These are phyloP conservation scores for Botryobasidium botryosum DNA, from an alignment of 768 basidiomycete genomes.

Conservation along the genomic window DNA sequence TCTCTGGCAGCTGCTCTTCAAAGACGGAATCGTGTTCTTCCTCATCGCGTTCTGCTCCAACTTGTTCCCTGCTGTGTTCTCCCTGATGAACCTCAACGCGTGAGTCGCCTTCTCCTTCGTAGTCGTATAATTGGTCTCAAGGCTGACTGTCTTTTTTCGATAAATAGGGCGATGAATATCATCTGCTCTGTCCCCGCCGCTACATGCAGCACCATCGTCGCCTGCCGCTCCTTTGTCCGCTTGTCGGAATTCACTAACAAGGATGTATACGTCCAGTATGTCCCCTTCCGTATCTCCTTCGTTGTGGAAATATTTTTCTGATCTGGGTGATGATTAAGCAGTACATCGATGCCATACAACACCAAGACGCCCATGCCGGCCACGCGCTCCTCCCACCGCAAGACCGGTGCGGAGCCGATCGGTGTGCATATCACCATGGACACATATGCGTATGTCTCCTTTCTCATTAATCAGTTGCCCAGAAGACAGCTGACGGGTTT, in stretches of 20 bases:
- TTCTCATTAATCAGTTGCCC: no score
- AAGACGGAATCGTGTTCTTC: constrained; percentile 59
- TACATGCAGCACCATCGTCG: constrained; percentile 9
- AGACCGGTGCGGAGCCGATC: no score
- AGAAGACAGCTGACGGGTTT: no score
- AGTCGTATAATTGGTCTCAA: background rate
- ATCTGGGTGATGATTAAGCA: no score
- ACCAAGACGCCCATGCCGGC: no score
- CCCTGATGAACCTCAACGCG: constrained; percentile 41
- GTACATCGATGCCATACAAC: no score
- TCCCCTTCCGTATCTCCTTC: background rate
- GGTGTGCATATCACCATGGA: no score
- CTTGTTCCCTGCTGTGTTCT: constrained; percentile 30
- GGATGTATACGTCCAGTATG: background rate
- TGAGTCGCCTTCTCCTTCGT: constrained; percentile 1
- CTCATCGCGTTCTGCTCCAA: constrained; percentile 49
- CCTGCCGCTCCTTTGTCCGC: constrained; percentile 13
- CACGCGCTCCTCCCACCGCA: no score
- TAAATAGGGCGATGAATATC: constrained; percentile 10
- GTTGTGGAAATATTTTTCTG: no score
- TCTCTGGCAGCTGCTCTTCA: constrained; percentile 47
- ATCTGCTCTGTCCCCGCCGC: constrained; percentile 12
- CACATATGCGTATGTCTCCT: no score
- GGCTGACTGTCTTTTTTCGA: background rate
- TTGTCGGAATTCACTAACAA: background rate